Base-by-base conservation (phyloP, 2,329 filamentous ascomycete genomes). In the Phialophora verrucosa region DNA sequence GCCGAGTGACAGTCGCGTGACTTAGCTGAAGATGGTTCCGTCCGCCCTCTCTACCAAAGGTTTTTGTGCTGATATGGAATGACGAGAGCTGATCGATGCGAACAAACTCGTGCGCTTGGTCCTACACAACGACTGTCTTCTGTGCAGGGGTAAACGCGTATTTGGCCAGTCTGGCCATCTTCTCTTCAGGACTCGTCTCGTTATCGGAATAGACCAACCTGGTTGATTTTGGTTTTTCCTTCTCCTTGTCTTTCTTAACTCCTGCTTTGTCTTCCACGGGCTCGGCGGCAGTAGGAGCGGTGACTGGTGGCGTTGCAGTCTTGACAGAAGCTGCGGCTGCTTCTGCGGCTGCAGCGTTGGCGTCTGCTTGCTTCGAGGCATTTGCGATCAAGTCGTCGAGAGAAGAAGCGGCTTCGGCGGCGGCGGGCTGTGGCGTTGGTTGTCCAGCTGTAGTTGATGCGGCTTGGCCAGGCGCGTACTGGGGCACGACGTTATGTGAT, bases 171-270 rank as follows among this genome's bases (percentile, higher is more conserved):
- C 82, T 80, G 31, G 92, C 90, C 91, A 96, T 93, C 80, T 89
- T 92, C 84, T 97, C 93, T 81, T 97, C 93, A 1, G 92, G 91
- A 74, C 91, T 95, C 74, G 88, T 82, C 65, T 90, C 89, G 59
- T 90, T 88, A 75, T 96, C 91, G 69, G 88, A 88, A 80, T 95
- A 97, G 32, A 96, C 83, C 85, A 97, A 89, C 76, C 87, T 82
- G 72, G 81, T 85, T 64, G 83, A 83, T 76, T 89, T 90, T 74
- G 84, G 82, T 75, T 88, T 89, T 75, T 88, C 86, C 72, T 87
- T 84, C 69, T 83, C 85, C 78, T 89, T 90, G 7, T 70, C 70
- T 61, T 73, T 73, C 83, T 90, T 90, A 20, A 79, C 78, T 74
- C 87, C 87, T 23, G 20, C 59, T 81, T 88, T 90, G 76, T 90